Evolutionary conservation across 2,329 filamentous ascomycete species (phyloP).

Genomic region (Colletotrichum tropicale): DNA sequence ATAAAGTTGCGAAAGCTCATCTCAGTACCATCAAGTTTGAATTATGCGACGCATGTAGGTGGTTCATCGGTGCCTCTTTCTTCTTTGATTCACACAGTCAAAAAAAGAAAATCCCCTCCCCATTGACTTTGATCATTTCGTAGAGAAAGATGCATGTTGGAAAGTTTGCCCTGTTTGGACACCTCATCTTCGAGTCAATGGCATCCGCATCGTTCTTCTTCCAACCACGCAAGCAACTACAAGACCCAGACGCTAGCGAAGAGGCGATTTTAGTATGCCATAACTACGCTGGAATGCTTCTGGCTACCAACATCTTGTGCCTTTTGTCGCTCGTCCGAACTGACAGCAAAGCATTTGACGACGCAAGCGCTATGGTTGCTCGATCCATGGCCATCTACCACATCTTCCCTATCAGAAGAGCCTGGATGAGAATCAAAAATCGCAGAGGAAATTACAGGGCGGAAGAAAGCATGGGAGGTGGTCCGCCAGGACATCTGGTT

Average conservation of each 20-base stretch:
- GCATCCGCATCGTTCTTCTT: neutral
- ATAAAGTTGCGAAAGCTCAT: too few relatives aligned
- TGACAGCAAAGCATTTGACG: neutral
- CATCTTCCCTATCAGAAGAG: neutral
- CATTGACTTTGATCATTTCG: neutral
- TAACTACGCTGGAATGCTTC: neutral
- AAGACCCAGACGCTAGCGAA: neutral
- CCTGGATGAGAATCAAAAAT: neutral
- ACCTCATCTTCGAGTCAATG: neutral
- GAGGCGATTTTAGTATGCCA: conserved; percentile 1
- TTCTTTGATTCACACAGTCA: neutral
- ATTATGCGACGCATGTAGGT: too few relatives aligned
- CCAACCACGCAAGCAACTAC: neutral
- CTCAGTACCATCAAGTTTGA: too few relatives aligned
- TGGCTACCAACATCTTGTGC: neutral
- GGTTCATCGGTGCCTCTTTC: neutral
- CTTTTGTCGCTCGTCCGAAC: neutral
- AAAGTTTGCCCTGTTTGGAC: neutral
- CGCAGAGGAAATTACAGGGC: neutral
- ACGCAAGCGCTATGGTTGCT: neutral
- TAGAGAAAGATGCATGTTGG: neutral
- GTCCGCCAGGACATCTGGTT: neutral
- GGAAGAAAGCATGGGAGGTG: neutral
- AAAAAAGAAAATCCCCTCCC: neutral
- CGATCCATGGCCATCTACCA: neutral